Conservation (phyloP, 2,329 filamentous ascomycete genomes). For the Stachybotrys chlorohalonatus region DNA sequence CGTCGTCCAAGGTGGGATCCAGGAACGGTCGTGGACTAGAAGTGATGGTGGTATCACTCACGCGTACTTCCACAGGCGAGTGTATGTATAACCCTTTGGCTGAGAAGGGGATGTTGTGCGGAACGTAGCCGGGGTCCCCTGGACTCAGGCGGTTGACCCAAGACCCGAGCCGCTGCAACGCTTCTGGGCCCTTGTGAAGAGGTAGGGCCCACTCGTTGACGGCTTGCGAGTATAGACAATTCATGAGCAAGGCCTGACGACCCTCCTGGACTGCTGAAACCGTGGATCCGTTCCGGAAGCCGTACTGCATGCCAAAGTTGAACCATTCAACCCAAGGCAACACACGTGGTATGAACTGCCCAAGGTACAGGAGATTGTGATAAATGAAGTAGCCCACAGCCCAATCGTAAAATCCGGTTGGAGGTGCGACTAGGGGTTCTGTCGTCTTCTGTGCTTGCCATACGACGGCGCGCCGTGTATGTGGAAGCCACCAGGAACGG, state of each 20-base stretch:
- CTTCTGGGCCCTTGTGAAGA: constrained; percentile 76
- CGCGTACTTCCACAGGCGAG: constrained; percentile 85
- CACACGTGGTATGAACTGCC: constrained; percentile 68
- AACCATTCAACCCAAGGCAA: constrained; percentile 92
- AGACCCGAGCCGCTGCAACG: constrained; percentile 68
- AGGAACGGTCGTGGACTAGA: constrained; percentile 37
- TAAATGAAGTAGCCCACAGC: constrained; percentile 80
- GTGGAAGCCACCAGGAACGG: constrained; percentile 95
- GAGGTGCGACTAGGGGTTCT: constrained; percentile 48
- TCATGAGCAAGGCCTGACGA: constrained; percentile 78
- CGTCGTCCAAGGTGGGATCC: constrained; percentile 60
- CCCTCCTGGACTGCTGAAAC: constrained; percentile 73
- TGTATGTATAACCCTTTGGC: constrained; percentile 74
- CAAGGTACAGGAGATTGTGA: constrained; percentile 77
- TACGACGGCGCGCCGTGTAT: constrained; percentile 76
- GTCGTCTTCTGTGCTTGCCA: constrained; percentile 81
- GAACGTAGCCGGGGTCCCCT: constrained; percentile 54
- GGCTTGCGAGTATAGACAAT: constrained; percentile 96
- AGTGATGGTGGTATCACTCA: constrained; percentile 55
- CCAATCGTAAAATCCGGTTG: constrained; percentile 71
- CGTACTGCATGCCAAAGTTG: constrained; percentile 95
- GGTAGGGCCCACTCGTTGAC: constrained; percentile 98
- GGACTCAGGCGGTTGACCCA: constrained; percentile 65
- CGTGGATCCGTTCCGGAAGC: constrained; percentile 62
- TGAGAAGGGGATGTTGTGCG: constrained; percentile 69